Conservation (phyloP, 2,329 filamentous ascomycete species). For the Berkeleyomyces basicola region DNA sequence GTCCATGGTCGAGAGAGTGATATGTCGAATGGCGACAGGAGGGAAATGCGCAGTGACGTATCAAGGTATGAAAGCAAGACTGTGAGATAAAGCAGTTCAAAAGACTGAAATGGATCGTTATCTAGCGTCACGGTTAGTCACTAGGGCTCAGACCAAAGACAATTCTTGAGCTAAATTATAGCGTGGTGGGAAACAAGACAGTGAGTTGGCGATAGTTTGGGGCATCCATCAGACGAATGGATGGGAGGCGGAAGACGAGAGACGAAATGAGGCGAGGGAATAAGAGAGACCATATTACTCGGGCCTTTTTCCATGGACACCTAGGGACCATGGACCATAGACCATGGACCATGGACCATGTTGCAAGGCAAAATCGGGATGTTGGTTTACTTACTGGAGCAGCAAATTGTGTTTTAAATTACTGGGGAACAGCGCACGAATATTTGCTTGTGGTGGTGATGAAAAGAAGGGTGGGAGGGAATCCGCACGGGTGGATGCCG, state of each 20-base stretch:
- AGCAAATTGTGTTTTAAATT: neutral
- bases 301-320: neutral
- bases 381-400: neutral
- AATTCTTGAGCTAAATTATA: neutral
- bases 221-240: neutral
- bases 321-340: neutral
- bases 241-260: neutral
- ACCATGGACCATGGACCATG: neutral
- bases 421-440: neutral
- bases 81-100: neutral
- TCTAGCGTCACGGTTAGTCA: neutral
- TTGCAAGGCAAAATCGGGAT: neutral
- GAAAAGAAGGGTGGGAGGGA: neutral
- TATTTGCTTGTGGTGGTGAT: neutral
- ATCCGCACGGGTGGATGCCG: neutral
- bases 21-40: neutral
- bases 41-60: constrained; percentile 2
- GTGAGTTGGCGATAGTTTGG: neutral
- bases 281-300: neutral
- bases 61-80: neutral
- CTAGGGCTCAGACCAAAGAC: neutral
- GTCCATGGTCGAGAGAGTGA: neutral
- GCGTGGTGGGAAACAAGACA: neutral
- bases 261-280: neutral
- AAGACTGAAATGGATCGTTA: neutral